phyloP scores from a whole-genome alignment of 2,329 filamentous ascomycete genomes.

The Fusarium nanum region DNA sequence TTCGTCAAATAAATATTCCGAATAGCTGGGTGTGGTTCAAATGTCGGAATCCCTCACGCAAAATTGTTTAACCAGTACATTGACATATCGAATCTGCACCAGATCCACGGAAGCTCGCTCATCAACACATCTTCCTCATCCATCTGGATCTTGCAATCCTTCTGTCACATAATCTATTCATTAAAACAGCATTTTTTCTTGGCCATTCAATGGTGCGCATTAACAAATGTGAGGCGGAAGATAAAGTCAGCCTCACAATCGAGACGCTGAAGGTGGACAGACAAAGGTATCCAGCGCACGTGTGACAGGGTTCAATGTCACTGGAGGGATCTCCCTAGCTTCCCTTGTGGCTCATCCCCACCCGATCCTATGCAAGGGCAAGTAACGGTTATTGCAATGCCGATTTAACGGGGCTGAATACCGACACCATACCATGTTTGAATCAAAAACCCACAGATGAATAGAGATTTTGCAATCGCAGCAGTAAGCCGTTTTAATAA shows the following conservation, averaged over 20 bases:
- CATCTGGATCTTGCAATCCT: no score
- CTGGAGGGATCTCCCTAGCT: slow-evolving; percentile 19
- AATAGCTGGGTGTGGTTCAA: no score
- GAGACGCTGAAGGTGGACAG: not conserved
- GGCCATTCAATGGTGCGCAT: no score
- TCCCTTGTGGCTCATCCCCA: slow-evolving; percentile 10
- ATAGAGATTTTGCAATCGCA: not conserved
- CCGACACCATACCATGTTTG: not conserved
- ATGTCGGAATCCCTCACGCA: no score
- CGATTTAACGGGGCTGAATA: slow-evolving; percentile 15
- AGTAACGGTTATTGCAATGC: slow-evolving; percentile 19
- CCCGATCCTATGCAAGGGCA: slow-evolving; percentile 22
- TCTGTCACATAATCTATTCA: no score
- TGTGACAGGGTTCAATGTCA: slow-evolving; percentile 22
- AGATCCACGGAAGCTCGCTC: no score
- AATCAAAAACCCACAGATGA: not conserved
- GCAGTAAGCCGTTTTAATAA: no score
- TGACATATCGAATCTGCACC: no score
- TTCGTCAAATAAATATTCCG: no score
- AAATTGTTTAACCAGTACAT: no score
- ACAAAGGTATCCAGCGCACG: slow-evolving; percentile 12
- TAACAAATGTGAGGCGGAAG: not conserved
- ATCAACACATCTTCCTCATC: no score
- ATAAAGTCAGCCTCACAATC: not conserved
- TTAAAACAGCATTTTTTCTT: no score